Evolutionary conservation across 2,329 filamentous ascomycete species (phyloP).

Genomic region (Grosmannia huntii): DNA sequence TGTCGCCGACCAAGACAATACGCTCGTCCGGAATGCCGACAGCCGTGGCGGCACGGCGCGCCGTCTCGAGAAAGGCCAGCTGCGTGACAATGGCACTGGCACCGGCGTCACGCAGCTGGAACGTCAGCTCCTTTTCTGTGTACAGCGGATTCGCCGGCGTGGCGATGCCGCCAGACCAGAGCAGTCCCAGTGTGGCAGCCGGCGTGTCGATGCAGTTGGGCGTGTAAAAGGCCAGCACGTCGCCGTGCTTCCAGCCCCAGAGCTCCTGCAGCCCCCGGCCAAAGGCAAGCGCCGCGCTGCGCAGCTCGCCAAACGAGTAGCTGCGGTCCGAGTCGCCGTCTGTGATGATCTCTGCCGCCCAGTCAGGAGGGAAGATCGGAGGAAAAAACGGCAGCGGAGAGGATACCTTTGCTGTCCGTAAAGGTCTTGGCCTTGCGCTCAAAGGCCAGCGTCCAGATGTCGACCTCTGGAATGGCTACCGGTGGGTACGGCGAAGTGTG

Average conservation of each 20-base stretch:
- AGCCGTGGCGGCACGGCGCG: slow-evolving; percentile 52
- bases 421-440: slow-evolving; percentile 52
- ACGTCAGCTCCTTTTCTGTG: slow-evolving; percentile 69
- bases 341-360: slow-evolving; percentile 54
- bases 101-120: slow-evolving; percentile 67
- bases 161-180: slow-evolving; percentile 71
- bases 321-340: slow-evolving; percentile 55
- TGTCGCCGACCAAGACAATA: slow-evolving; percentile 66
- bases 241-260: slow-evolving; percentile 71
- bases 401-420: slow-evolving; percentile 57
- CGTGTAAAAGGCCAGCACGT: slow-evolving; percentile 71
- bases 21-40: slow-evolving; percentile 59
- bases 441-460: slow-evolving; percentile 71
- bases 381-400: not conserved
- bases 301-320: slow-evolving; percentile 61
- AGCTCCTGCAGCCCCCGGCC: slow-evolving; percentile 62
- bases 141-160: slow-evolving; percentile 86
- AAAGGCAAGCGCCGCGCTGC: slow-evolving; percentile 56
- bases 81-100: slow-evolving; percentile 70
- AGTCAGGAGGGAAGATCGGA: not conserved
- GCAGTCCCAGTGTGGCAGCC: slow-evolving; percentile 60
- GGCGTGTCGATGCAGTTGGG: slow-evolving; percentile 81
- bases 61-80: slow-evolving; percentile 48
- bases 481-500: slow-evolving; percentile 51
- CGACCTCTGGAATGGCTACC: slow-evolving; percentile 58